Evolutionary conservation across 2,329 filamentous ascomycete genomes (phyloP), one percentile per base, ranked within the genome.

Genomic region (Pseudogymnoascus sp.): DNA sequence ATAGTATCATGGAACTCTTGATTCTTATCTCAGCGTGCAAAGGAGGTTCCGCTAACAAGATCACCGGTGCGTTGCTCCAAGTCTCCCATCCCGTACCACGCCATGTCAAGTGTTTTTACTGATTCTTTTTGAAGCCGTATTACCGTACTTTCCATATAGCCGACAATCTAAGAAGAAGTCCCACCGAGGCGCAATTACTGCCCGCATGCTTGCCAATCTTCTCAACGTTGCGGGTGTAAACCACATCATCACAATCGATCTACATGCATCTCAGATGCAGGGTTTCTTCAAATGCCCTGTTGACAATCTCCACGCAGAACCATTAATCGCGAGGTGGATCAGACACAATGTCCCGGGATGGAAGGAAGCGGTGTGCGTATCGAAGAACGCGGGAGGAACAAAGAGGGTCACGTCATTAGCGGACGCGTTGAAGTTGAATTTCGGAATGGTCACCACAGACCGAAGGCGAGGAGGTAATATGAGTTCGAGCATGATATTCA

Each of bases 1-100:
- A 99, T 77, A 95, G 91, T 71, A 91, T 99, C 72, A 97, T 99
- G 91, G 94, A 99, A 81, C 83, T 99, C 72, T 83, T 99, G 72
- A 97, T 99, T 76, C 96, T 99, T 90, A 97, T 97, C 70, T 94
- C 90, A 66, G 94, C 94, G 68, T 99, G 94, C 82, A 97, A 97
- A 76, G 92, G 94, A 71, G 94, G 93, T 67, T 97, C 94, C 60
- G 90, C 94, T 65, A 96, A 92, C 79, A 96, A 94, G 70, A 89
- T 97, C 72, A 97, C 93, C 69, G 93, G 93, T 96, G 80, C 68
- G 82, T 75, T 37, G 9, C 35, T 60, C 35, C 37, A 32, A 32
- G 47, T 18, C 16, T 4, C 47, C 28, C 47, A 34, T 57, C 20
- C 59, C 16, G 12, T n/a, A 58, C 18, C 50, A 32, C 41, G 32